These are phyloP conservation scores for Arthroderma sp. DNA, from an alignment of 2,329 filamentous ascomycete species.

Conservation along the genomic window DNA sequence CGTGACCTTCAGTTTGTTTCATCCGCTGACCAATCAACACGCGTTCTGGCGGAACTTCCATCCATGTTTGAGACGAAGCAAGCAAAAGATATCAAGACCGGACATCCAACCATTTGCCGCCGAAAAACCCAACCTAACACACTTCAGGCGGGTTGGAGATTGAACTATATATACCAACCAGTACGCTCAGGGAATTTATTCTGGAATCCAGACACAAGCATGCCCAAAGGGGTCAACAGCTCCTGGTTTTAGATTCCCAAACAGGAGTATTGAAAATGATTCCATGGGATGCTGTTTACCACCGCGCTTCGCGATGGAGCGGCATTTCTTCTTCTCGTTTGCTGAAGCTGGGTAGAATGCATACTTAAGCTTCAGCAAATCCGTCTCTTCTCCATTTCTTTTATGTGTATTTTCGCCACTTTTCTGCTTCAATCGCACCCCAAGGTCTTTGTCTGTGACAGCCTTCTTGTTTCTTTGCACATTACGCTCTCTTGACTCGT, in stretches of 20 bases:
- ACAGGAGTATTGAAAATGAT: background rate
- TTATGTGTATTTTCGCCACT: background rate
- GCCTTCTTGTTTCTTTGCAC: background rate
- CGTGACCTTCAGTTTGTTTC: background rate
- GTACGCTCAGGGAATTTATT: background rate
- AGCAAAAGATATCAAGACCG: background rate
- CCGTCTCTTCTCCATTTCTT: background rate
- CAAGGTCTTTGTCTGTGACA: background rate
- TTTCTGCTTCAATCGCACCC: background rate
- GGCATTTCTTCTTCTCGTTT: background rate
- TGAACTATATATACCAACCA: background rate
- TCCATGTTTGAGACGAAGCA: constrained; percentile 1
- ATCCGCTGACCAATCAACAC: background rate
- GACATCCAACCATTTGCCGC: constrained; percentile 1
- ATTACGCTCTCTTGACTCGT: background rate
- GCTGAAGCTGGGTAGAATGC: background rate
- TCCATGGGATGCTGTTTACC: background rate
- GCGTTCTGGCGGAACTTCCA: background rate
- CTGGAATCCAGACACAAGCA: background rate
- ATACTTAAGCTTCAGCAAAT: constrained; percentile 2
- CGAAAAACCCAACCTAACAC: background rate
- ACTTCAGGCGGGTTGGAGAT: background rate
- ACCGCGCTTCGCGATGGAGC: background rate
- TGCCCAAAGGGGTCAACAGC: background rate
- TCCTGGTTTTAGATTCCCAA: background rate